Conservation (phyloP, 768 basidiomycete species). For the Mycena indigotica region DNA sequence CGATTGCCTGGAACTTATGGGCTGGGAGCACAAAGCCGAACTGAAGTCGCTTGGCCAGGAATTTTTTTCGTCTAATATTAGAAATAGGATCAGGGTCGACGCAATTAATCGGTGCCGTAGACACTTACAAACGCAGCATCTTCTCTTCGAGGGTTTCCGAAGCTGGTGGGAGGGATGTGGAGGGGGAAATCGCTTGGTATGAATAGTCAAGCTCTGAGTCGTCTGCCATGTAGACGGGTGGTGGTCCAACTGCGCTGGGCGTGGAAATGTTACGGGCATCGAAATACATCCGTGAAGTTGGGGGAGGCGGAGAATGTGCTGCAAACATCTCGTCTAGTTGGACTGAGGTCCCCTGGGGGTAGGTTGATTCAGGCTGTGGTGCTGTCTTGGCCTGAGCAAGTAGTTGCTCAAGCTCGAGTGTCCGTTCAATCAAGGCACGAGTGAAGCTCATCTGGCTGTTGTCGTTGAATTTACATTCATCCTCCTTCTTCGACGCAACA, state of each 20-base stretch:
- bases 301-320: constrained; percentile 4
- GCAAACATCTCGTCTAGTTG: constrained; percentile 17
- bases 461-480: constrained; percentile 22
- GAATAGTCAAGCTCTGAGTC: not conserved
- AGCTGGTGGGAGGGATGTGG: not conserved
- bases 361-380: not conserved
- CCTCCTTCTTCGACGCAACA: constrained; percentile 20
- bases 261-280: not conserved
- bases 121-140: constrained; percentile 11
- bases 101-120: not conserved
- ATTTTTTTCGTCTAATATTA: constrained; percentile 14
- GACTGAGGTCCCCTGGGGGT: not conserved
- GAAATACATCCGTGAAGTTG: not conserved
- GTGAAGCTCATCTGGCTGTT: constrained; percentile 22
- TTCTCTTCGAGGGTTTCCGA: constrained; percentile 8
- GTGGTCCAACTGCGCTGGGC: not conserved
- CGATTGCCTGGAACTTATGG: constrained; percentile 10
- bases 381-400: constrained; percentile 15
- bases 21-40: constrained; percentile 12
- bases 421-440: constrained; percentile 20
- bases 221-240: not conserved
- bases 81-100: not conserved
- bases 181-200: not conserved
- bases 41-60: constrained; percentile 10
- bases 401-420: constrained; percentile 18